Evolutionary conservation across 306 rosid genomes (phyloP).

Genomic region (Cicer cuneatum): DNA sequence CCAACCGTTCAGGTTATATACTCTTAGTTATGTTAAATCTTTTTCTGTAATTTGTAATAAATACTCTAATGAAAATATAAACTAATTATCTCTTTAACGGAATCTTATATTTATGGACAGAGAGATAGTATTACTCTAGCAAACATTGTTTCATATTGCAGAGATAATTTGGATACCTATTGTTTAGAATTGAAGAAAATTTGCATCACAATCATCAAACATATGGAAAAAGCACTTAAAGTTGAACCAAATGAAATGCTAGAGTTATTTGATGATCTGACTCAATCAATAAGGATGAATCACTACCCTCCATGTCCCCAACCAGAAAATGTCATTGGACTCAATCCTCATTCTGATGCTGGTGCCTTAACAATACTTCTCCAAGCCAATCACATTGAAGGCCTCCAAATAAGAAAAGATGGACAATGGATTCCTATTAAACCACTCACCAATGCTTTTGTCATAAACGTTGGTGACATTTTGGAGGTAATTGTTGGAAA

Average conservation of each 20-base stretch:
- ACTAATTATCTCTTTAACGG: no score
- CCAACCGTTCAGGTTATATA: slow-evolving; percentile 38
- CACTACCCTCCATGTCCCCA: slow-evolving; percentile 57
- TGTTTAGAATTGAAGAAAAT: slow-evolving; percentile 18
- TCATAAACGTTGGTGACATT: slow-evolving; percentile 49
- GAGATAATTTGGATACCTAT: slow-evolving; percentile 38
- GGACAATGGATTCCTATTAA: slow-evolving; percentile 49
- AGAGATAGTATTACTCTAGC: background rate
- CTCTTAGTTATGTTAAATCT: no score
- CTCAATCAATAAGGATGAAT: slow-evolving; percentile 45
- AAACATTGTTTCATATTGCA: background rate
- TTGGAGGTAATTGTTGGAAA: slow-evolving; percentile 16
- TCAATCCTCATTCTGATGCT: slow-evolving; percentile 52
- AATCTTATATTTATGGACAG: no score
- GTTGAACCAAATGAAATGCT: slow-evolving; percentile 37
- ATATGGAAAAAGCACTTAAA: slow-evolving; percentile 39
- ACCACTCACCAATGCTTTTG: slow-evolving; percentile 47
- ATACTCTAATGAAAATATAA: no score
- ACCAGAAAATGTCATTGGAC: slow-evolving; percentile 51
- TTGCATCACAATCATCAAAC: slow-evolving; percentile 27
- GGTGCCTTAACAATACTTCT: slow-evolving; percentile 47
- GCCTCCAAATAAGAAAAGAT: slow-evolving; percentile 53
- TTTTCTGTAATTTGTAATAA: no score
- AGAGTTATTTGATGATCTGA: slow-evolving; percentile 29
- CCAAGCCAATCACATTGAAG: slow-evolving; percentile 49